Base-by-base conservation (phyloP, 306 rosid genomes). In the Lathyrus tuberosus region DNA sequence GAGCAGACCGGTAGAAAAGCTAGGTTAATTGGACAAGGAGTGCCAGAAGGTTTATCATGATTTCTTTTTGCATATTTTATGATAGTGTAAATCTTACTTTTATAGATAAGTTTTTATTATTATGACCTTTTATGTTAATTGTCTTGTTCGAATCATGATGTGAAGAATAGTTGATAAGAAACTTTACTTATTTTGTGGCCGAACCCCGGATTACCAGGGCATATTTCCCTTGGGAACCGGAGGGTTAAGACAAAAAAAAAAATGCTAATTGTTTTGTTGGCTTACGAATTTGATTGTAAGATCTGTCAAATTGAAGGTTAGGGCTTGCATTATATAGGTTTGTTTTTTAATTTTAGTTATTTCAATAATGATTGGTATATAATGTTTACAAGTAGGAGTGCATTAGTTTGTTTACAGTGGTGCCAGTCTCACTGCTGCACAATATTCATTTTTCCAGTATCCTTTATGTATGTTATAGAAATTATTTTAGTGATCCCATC, bases 21-120 rank as follows among this genome's bases (percentile, higher is more conserved):
- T 5, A 82, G 96, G 72, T 80, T 94, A 28, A 91, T 94, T 38
- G 97, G 99, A 72, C 99, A 91, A 81, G 99, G 99, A 65, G 78
- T 83, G 30, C 97, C 96, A 0, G 95, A 86, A 75, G 99, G 99
- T 88, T 75, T 35, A 46, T 9, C 53, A 7, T 38, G 24, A 12
- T 40, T 52, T 58, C 8, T 71, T 16, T 11, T 2, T 41, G 56
- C 46, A 16, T 9, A 72, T 69, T 80, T 40, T 58, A 2, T 62
- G 3, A 8, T 63, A 11, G 4, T 24, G 17, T 24, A n/a, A 6
- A 52, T 61, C 62, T 33, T 44, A 41, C 33, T 24, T 63, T 20
- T 11, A 44, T 26, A 28, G 41, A 30, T 67, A 8, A 33, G 22
- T 8, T 18, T 4, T 60, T 10, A 41, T 69, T 14, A 42, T 12